Evolutionary conservation across 108 stramenopile species (phyloP), one percentile per base, ranked within the genome.

Genomic region (Parmales sp.): DNA sequence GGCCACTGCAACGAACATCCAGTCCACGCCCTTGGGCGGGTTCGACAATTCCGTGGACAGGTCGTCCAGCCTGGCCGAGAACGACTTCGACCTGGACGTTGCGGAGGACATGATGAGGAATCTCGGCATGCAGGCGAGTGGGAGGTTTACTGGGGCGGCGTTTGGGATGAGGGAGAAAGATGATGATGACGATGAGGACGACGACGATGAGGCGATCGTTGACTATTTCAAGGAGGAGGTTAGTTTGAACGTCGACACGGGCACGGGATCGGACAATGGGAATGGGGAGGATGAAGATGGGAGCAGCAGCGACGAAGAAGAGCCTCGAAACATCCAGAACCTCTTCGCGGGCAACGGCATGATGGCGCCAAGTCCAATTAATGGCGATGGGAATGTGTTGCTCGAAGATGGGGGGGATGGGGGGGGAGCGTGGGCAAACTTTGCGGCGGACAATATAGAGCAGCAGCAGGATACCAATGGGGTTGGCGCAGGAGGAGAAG

Each of bases 41-140:
- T 79, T 81, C 45, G 65, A 70, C 16, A 48, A 46, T 31, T 11
- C 38, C 25, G 45, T 20, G n/a, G 4, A 19, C 6, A 39, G 45
- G 25, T 20, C 23, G 66, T 16, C n/a, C 23, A 67, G 20, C 66
- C 8, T 39, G 45, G 87, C 90, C 66, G 90, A 93, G 36, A 85
- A 79, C 73, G 92, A 93, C 54, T 60, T 60, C 31, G 54, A 60
- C 64, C 54, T 93, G 9, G 92, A 93, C 70, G 84, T 90, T 60
- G 92, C 92, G 16, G 92, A 86, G 9, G 82, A 71, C 64, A 93
- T 93, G 88, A 91, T 93, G 79, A 86, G 82, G 43, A 80, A 86
- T 7, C 63, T 91, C 39, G 80, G 69, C 37, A 67, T 92, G 64
- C 38, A 37, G 38, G 64, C 39, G 4, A 65, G 11, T 0, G 39